Percentiles rank a stretch among this genome's conserved stretches.
phyloP scores from a whole-genome alignment of 2,329 filamentous ascomycete genomes.

The Penicillium psychrosexuale region DNA sequence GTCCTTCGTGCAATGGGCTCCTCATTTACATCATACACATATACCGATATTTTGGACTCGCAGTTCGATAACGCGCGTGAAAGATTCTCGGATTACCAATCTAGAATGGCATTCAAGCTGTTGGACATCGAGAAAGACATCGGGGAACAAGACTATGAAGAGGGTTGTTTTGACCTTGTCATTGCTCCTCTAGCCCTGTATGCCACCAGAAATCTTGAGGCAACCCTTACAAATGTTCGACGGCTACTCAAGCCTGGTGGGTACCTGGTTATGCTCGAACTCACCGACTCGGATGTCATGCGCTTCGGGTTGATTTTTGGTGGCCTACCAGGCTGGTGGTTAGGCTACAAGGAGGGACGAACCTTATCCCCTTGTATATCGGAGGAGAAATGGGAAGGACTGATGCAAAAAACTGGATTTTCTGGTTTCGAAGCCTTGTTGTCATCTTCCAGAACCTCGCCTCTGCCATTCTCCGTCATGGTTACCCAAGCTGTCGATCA shows the following conservation, averaged over 20 bases:
- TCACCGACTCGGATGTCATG: constrained; percentile 25
- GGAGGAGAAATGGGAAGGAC: constrained; percentile 31
- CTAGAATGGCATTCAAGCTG: constrained; percentile 35
- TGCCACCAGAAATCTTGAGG: constrained; percentile 30
- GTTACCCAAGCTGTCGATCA: constrained; percentile 36
- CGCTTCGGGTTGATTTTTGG: constrained; percentile 30
- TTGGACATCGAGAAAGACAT: constrained; percentile 37
- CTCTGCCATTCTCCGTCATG: constrained; percentile 26
- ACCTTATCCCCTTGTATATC: constrained; percentile 26
- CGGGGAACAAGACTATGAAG: constrained; percentile 34
- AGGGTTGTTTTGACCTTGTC: constrained; percentile 37
- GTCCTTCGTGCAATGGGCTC: constrained; percentile 10
- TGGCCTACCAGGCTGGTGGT: constrained; percentile 39
- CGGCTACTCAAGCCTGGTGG: constrained; percentile 47
- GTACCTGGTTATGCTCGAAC: constrained; percentile 46
- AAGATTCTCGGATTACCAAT: constrained; percentile 24
- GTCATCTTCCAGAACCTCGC: not conserved
- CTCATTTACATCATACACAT: constrained; percentile 44
- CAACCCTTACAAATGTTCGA: constrained; percentile 31
- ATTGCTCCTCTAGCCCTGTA: constrained; percentile 35
- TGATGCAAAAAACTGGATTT: constrained; percentile 33
- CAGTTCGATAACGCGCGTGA: constrained; percentile 42
- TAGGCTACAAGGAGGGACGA: constrained; percentile 26
- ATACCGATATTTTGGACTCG: constrained; percentile 45
- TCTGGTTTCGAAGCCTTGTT: constrained; percentile 26